Conservation (phyloP, 768 basidiomycete genomes). For the Auricularia sp. region DNA sequence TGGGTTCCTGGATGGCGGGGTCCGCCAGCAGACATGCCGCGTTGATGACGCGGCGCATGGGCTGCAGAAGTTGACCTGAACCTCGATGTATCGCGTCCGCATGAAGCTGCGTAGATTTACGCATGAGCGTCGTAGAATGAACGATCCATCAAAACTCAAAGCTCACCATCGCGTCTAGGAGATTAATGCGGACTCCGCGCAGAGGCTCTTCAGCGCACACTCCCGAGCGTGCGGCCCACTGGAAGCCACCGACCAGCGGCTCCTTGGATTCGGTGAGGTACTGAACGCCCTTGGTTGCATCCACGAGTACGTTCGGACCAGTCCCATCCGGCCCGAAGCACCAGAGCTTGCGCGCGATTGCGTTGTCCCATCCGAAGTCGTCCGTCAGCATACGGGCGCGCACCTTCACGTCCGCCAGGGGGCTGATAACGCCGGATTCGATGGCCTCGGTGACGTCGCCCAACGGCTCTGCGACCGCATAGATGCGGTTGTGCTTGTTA, state of each 20-base stretch:
- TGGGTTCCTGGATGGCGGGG: conserved; percentile 40
- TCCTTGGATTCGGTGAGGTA: conserved; percentile 48
- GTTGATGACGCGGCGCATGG: conserved; percentile 40
- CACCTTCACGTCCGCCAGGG: conserved; percentile 41
- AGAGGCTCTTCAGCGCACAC: conserved; percentile 40
- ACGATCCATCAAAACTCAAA: background rate
- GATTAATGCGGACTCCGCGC: conserved; percentile 42
- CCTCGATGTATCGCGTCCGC: conserved; percentile 46
- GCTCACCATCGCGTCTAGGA: conserved; percentile 32
- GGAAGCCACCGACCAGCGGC: conserved; percentile 44
- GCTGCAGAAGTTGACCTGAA: conserved; percentile 42
- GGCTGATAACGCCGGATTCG: conserved; percentile 36
- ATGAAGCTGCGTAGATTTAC: conserved; percentile 25
- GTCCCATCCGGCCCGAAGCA: conserved; percentile 42
- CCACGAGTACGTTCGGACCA: conserved; percentile 40
- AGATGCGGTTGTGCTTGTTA: conserved; percentile 49
- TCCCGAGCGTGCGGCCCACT: conserved; percentile 44
- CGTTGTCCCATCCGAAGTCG: conserved; percentile 45
- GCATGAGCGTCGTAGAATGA: background rate
- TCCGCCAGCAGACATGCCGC: conserved; percentile 37
- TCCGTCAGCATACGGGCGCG: conserved; percentile 42
- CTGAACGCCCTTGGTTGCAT: conserved; percentile 42
- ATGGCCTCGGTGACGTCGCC: conserved; percentile 39
- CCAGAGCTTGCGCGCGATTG: conserved; percentile 45
- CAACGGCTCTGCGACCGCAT: conserved; percentile 35